These are phyloP conservation scores for Galerina sulciceps DNA, from an alignment of 768 basidiomycete species.

Conservation along the genomic window DNA sequence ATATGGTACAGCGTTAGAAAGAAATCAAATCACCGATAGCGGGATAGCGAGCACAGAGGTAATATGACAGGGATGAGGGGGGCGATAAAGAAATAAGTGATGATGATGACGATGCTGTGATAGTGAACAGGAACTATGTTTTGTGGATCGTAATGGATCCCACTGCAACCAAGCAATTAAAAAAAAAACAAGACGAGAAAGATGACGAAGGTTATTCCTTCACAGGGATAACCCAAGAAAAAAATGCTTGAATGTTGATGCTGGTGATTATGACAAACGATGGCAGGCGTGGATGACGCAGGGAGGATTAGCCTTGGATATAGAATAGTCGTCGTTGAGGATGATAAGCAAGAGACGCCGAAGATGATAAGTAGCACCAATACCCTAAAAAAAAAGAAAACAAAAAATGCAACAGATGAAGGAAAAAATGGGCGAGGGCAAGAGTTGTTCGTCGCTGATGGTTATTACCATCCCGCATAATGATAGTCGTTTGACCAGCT, in stretches of 20 bases:
- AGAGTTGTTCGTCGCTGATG: neutral
- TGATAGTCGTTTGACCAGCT: conserved; percentile 77
- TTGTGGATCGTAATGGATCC: neutral
- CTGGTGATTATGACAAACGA: neutral
- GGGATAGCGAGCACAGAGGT: conserved; percentile 16
- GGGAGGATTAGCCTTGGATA: conserved; percentile 1
- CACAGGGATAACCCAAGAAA: neutral
- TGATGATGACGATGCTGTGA: neutral
- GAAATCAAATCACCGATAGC: conserved; percentile 14
- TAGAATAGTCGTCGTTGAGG: neutral
- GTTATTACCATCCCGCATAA: conserved; percentile 61
- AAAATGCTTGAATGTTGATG: neutral
- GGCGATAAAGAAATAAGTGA: neutral
- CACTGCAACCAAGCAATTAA: neutral
- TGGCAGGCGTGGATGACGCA: neutral
- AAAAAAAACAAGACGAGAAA: conserved; percentile 10
- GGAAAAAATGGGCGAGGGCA: neutral
- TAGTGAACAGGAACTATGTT: neutral
- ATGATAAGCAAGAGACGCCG: neutral
- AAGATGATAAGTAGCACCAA: neutral
- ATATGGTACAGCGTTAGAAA: conserved; percentile 14
- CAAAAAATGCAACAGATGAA: conserved; percentile 9
- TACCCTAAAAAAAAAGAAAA: conserved; percentile 13
- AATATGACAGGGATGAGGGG: neutral
- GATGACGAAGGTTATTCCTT: conserved; percentile 1